phyloP scores from a whole-genome alignment of 2,329 filamentous ascomycete genomes.

The Aspergillus pseudonomiae region DNA sequence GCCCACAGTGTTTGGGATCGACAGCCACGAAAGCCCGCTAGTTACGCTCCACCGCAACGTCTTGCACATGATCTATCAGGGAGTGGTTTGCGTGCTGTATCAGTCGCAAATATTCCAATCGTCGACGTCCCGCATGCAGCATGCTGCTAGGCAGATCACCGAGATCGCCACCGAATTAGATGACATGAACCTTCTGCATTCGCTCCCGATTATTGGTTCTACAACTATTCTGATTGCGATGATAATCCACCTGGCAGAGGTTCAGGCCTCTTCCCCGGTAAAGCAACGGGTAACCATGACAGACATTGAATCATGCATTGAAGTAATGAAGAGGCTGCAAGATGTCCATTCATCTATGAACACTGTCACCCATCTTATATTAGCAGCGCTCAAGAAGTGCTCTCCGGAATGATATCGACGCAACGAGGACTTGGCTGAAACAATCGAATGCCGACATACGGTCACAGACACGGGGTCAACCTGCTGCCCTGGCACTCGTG shows the following conservation, averaged over 20 bases:
- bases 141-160: constrained; percentile 1
- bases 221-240: constrained; percentile 3
- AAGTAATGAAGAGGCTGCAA: neutral
- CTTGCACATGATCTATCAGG: neutral
- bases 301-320: neutral
- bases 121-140: neutral
- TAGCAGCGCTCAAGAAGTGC: neutral
- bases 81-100: neutral
- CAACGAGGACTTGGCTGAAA: neutral
- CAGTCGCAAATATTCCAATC: neutral
- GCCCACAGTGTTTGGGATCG: neutral
- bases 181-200: neutral
- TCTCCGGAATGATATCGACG: neutral
- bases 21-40: neutral
- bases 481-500: too few species aligned
- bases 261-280: neutral
- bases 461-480: neutral
- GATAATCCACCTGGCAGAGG: neutral
- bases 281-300: neutral
- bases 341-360: neutral
- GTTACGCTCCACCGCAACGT: neutral
- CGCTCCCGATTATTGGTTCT: neutral
- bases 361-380: neutral
- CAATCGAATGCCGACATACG: neutral
- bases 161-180: neutral